phyloP scores from a whole-genome alignment of 2,329 filamentous ascomycete genomes.

The Curvularia eragrostidis region DNA sequence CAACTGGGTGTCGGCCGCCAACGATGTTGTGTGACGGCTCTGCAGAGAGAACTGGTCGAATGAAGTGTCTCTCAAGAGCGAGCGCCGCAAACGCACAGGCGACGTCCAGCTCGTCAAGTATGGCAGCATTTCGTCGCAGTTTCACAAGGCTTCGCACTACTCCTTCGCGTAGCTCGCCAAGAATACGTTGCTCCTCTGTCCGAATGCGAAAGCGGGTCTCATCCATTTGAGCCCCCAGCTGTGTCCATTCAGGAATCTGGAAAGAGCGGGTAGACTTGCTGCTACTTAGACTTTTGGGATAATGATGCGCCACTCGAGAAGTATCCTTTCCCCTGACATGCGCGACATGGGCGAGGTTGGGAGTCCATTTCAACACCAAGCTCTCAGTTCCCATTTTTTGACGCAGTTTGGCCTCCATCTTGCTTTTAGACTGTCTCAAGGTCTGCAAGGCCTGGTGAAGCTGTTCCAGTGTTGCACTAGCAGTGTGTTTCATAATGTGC shows the following conservation, averaged over 20 bases:
- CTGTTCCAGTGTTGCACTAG: constrained; percentile 68
- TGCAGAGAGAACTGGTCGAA: constrained; percentile 74
- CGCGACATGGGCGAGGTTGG: constrained; percentile 85
- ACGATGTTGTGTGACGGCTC: constrained; percentile 74
- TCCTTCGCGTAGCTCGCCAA: constrained; percentile 73
- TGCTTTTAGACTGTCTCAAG: constrained; percentile 66
- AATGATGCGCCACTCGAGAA: constrained; percentile 41
- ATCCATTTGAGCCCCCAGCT: constrained; percentile 80
- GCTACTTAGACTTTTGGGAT: constrained; percentile 69
- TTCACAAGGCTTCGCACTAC: constrained; percentile 85
- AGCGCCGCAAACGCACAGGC: constrained; percentile 83
- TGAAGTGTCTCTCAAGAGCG: constrained; percentile 74
- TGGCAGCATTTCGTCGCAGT: constrained; percentile 85
- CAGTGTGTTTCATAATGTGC: constrained; percentile 69
- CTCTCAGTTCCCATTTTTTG: constrained; percentile 58
- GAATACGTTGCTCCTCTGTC: constrained; percentile 82
- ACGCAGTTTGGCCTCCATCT: constrained; percentile 68
- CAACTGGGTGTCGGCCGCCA: constrained; percentile 88
- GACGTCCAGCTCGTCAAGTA: constrained; percentile 93
- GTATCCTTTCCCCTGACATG: constrained; percentile 84
- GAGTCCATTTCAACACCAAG: constrained; percentile 83
- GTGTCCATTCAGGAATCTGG: constrained; percentile 82
- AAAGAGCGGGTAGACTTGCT: constrained; percentile 87
- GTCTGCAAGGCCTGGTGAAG: constrained; percentile 72
- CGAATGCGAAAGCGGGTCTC: constrained; percentile 78